These are phyloP conservation scores for Epichloe sylvatica DNA, from an alignment of 2,329 filamentous ascomycete species.

Conservation along the genomic window DNA sequence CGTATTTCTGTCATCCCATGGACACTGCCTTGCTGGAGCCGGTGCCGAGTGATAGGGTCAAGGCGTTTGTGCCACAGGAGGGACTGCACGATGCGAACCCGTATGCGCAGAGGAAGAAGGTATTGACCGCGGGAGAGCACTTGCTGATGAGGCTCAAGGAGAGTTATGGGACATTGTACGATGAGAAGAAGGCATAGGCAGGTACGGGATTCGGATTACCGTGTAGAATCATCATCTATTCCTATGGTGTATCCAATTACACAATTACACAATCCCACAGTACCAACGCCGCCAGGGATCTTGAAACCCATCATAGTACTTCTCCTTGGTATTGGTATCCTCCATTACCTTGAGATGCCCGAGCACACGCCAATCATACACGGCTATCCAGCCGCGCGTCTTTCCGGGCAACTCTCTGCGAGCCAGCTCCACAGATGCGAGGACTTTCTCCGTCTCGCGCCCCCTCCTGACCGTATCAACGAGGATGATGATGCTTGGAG, in stretches of 20 bases:
- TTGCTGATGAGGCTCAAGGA: constrained; percentile 45
- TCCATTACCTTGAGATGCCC: constrained; percentile 27
- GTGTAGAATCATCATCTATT: too few relatives aligned
- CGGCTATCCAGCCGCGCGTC: constrained; percentile 23
- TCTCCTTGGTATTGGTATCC: constrained; percentile 15
- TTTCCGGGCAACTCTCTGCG: constrained; percentile 15
- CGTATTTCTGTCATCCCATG: constrained; percentile 54
- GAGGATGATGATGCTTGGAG: constrained; percentile 15
- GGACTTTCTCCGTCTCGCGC: constrained; percentile 18
- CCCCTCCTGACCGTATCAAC: constrained; percentile 26
- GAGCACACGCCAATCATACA: constrained; percentile 35
- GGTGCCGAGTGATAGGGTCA: constrained; percentile 47
- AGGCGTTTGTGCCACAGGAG: constrained; percentile 22
- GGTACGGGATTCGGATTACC: not conserved
- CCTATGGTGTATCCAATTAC: not conserved
- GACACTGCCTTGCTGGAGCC: constrained; percentile 36
- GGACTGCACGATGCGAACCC: constrained; percentile 26
- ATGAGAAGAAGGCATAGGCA: constrained; percentile 17
- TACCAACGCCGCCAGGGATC: constrained; percentile 32
- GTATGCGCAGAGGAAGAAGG: constrained; percentile 38
- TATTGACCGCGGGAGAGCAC: constrained; percentile 51
- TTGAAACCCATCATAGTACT: constrained; percentile 21
- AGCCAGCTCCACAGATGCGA: constrained; percentile 18
- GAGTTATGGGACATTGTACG: constrained; percentile 44
- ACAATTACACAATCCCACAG: constrained; percentile 23